Evolutionary conservation across 2,329 filamentous ascomycete genomes (phyloP).

Genomic region (Metarhizium guizhouense): DNA sequence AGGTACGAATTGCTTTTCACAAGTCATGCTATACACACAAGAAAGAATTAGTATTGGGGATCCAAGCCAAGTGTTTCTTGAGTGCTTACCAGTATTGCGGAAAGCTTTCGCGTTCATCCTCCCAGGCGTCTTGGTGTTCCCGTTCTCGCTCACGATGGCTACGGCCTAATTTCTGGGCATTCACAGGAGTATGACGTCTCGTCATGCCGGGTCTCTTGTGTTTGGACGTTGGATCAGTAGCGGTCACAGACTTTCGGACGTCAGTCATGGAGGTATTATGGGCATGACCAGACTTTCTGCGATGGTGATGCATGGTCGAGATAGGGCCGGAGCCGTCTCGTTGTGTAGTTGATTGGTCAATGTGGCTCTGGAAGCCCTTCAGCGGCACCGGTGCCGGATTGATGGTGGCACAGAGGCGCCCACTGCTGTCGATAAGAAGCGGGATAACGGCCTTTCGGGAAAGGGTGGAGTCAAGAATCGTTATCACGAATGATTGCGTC

Average conservation of each 20-base stretch:
- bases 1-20: slow-evolving; percentile 57
- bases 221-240: slow-evolving; percentile 33
- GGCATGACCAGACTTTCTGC: slow-evolving; percentile 47
- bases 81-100: slow-evolving; percentile 54
- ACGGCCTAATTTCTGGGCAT: slow-evolving; percentile 39
- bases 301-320: slow-evolving; percentile 43
- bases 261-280: slow-evolving; percentile 47
- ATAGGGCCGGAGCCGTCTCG: slow-evolving; percentile 2
- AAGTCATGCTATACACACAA: slow-evolving; percentile 46
- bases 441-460: not conserved
- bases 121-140: slow-evolving; percentile 36
- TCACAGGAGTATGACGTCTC: slow-evolving; percentile 31
- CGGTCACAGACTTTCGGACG: slow-evolving; percentile 39
- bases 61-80: not conserved
- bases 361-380: not conserved
- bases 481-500: not conserved
- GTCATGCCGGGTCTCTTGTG: slow-evolving; percentile 38
- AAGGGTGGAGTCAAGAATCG: not conserved
- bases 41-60: not conserved
- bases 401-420: not conserved
- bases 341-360: slow-evolving; percentile 3
- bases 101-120: slow-evolving; percentile 54
- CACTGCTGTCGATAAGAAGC: not conserved
- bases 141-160: slow-evolving; percentile 40
- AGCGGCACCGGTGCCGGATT: not conserved